Evolutionary conservation across 73 alveolate genomes (phyloP).

Genomic region (Paramecium octaurelia): DNA sequence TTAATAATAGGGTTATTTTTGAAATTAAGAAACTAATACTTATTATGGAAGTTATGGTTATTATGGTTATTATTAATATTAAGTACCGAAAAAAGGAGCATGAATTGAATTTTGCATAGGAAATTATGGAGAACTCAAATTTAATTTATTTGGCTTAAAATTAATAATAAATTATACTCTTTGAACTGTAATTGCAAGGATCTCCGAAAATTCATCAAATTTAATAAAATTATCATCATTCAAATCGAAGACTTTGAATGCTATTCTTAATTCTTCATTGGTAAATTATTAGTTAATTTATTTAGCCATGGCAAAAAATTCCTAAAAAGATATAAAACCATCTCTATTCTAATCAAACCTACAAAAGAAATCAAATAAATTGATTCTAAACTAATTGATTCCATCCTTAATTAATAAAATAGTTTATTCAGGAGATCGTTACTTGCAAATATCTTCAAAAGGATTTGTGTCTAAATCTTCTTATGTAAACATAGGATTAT

Average conservation of each 20-base stretch:
- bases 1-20: not conserved
- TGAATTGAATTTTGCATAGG: not conserved
- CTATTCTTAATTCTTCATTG: not conserved
- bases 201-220: not conserved
- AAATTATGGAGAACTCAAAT: not conserved
- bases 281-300: not conserved
- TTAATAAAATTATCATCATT: constrained; percentile 26
- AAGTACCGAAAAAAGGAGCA: not conserved
- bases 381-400: not conserved
- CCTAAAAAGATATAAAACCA: not conserved
- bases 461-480: not conserved
- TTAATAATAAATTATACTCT: not conserved
- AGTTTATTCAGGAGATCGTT: not conserved
- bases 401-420: not conserved
- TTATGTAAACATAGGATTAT: not conserved
- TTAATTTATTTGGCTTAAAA: not conserved
- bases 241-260: constrained; percentile 19
- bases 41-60: not conserved
- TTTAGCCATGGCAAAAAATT: not conserved
- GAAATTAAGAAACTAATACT: too few relatives aligned
- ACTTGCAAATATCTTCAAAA: not conserved
- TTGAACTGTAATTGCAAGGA: not conserved
- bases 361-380: not conserved
- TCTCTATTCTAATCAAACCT: constrained; percentile 11
- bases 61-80: not conserved